Base-by-base conservation (phyloP, 208 protist genomes). In the Crithidia brevicula region DNA sequence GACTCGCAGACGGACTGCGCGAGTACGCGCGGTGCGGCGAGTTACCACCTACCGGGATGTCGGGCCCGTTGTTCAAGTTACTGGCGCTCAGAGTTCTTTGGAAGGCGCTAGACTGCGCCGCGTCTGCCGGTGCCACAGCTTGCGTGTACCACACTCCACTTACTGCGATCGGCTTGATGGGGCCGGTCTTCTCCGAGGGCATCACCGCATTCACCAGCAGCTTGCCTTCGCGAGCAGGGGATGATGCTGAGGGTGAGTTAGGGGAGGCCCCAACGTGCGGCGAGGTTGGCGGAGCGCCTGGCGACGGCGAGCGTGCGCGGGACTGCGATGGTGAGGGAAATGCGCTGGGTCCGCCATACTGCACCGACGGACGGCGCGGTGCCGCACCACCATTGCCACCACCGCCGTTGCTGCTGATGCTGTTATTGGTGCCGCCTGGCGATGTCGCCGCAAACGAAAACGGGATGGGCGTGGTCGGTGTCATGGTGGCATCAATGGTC, bases 201-300 rank as follows among this genome's bases (percentile, higher is more conserved):
- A 78, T 74, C 27, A 78, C 66, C n/a, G 65, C 59, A 31, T 78
- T 78, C 25, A 82, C 71, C 15, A 78, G 52, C 25, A 78, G 33
- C 31, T 63, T 69, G 62, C 56, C 25, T 6, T 69, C 60, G 15
- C 61, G 54, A 16, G 61, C 30, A 1, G 61, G 33, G 0, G 69
- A 61, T n/a, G 45, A 22, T 9, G 62, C 40, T 1, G 43, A 52
- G 28, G 58, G 58, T n/a, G 30, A 31, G 47, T 31, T 66, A 10
- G 46, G 46, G 16, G 60, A 43, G 31, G 33, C 58, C 6, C 18
- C 51, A 28, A 38, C 20, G 9, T 23, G 42, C 33, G 60, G 28
- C 57, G 31, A 51, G 16, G 23, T 22, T 47, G 23, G 20, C 34
- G 16, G 30, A 40, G 58, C 45, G 2, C 49, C 36, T 7, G 62